phyloP scores from a whole-genome alignment of 805 yeast genomes.

The Kodamaea laetipori region DNA sequence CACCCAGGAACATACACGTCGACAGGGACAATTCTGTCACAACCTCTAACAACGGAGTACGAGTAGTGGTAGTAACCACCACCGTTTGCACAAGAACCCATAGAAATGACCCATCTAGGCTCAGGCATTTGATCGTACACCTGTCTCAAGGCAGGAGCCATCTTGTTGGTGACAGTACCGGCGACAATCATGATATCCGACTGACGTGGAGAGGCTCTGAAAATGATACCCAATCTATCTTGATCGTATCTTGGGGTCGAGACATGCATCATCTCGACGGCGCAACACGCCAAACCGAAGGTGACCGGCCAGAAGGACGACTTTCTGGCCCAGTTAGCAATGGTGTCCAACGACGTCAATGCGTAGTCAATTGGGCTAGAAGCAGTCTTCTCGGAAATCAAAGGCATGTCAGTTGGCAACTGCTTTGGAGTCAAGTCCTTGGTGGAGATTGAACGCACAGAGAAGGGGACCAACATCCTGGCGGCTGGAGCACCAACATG shows the following conservation, averaged over 20 bases:
- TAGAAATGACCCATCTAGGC: slow-evolving; percentile 91
- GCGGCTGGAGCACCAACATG: slow-evolving; percentile 19
- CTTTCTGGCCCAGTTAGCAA: slow-evolving; percentile 89
- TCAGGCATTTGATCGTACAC: slow-evolving; percentile 94
- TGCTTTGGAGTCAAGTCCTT: slow-evolving; percentile 51
- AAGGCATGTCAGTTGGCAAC: slow-evolving; percentile 68
- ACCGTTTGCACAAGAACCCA: slow-evolving; percentile 94
- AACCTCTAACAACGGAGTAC: slow-evolving; percentile 85
- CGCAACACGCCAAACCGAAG: slow-evolving; percentile 90
- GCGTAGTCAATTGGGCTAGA: slow-evolving; percentile 72
- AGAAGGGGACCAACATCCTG: slow-evolving; percentile 18
- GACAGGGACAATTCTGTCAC: slow-evolving; percentile 85
- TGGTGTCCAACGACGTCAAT: slow-evolving; percentile 75
- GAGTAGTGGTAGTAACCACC: slow-evolving; percentile 93
- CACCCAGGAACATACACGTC: slow-evolving; percentile 92
- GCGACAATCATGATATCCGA: slow-evolving; percentile 92
- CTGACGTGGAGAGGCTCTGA: slow-evolving; percentile 92
- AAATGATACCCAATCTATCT: slow-evolving; percentile 88
- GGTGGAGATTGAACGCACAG: slow-evolving; percentile 33
- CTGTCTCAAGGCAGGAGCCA: slow-evolving; percentile 93
- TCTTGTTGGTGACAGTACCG: slow-evolving; percentile 86
- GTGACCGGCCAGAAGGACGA: slow-evolving; percentile 94
- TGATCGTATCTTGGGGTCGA: slow-evolving; percentile 91
- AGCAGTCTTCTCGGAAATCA: slow-evolving; percentile 61
- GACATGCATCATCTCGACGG: slow-evolving; percentile 94